Percentiles rank a stretch among this genome's conserved stretches.
phyloP scores from a whole-genome alignment of 2,329 filamentous ascomycete genomes.

The Alternaria sp. region DNA sequence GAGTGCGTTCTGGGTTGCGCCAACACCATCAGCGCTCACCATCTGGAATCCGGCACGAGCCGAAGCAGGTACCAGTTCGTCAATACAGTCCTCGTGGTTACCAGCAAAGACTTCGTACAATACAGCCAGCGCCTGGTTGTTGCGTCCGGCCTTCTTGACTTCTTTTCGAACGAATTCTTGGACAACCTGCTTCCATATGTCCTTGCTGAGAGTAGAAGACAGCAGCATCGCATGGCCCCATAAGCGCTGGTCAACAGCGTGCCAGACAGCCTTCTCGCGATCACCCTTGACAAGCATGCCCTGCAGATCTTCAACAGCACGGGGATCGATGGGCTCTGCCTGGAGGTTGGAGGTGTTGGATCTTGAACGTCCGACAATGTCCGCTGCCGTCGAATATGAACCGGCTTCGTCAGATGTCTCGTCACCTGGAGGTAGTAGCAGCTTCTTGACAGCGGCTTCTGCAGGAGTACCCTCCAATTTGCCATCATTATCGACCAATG shows the following conservation, averaged over 20 bases:
- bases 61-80: slow-evolving; percentile 92
- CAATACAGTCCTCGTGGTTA: slow-evolving; percentile 91
- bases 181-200: slow-evolving; percentile 87
- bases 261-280: slow-evolving; percentile 89
- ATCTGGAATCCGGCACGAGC: slow-evolving; percentile 92
- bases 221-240: slow-evolving; percentile 98
- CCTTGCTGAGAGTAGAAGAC: slow-evolving; percentile 75
- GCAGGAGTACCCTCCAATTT: slow-evolving; percentile 74
- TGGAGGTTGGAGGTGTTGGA: slow-evolving; percentile 41
- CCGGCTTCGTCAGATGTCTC: slow-evolving; percentile 29
- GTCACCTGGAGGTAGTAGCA: slow-evolving; percentile 68
- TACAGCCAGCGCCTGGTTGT: slow-evolving; percentile 86
- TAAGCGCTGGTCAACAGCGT: slow-evolving; percentile 87
- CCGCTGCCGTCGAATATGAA: slow-evolving; percentile 42
- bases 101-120: slow-evolving; percentile 94
- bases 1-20: slow-evolving; percentile 72
- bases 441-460: slow-evolving; percentile 74
- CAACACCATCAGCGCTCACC: slow-evolving; percentile 70
- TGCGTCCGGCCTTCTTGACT: slow-evolving; percentile 79
- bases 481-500: slow-evolving; percentile 88
- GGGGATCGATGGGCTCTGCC: slow-evolving; percentile 72
- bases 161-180: slow-evolving; percentile 97
- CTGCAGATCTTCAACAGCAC: slow-evolving; percentile 74
- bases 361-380: slow-evolving; percentile 44
- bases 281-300: slow-evolving; percentile 78